These are phyloP conservation scores for Calonectria pseudoreteaudii DNA, from an alignment of 2,329 filamentous ascomycete species.

Conservation along the genomic window DNA sequence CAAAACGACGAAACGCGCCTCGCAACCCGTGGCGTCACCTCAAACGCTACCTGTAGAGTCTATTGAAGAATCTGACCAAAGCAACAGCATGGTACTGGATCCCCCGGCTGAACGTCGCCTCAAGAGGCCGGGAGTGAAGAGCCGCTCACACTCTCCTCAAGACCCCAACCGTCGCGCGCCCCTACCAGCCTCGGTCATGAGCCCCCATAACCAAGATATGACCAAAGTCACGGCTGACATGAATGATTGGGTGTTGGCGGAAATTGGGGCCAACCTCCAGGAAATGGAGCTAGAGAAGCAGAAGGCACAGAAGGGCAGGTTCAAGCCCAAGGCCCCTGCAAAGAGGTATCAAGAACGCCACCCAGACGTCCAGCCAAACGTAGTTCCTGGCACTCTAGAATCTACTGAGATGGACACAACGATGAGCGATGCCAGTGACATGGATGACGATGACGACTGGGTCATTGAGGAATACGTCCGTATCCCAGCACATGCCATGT, in stretches of 20 bases:
- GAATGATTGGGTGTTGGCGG: slow-evolving; percentile 69
- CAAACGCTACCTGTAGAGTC: slow-evolving; percentile 22
- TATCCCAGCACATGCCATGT: slow-evolving; percentile 64
- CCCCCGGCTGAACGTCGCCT: slow-evolving; percentile 39
- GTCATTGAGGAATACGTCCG: slow-evolving; percentile 75
- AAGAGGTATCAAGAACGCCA: slow-evolving; percentile 68
- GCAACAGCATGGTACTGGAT: slow-evolving; percentile 14
- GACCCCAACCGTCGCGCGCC: slow-evolving; percentile 38
- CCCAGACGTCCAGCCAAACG: slow-evolving; percentile 49
- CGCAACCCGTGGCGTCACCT: slow-evolving; percentile 24
- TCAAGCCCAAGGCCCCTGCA: slow-evolving; percentile 67
- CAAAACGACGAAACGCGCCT: slow-evolving; percentile 45
- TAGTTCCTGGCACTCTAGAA: slow-evolving; percentile 13
- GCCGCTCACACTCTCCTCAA: slow-evolving; percentile 39
- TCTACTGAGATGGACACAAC: slow-evolving; percentile 47
- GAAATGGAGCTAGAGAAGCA: slow-evolving; percentile 57
- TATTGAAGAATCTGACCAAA: slow-evolving; percentile 7
- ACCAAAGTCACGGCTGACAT: slow-evolving; percentile 65
- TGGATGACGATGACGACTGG: slow-evolving; percentile 66
- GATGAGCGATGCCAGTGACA: slow-evolving; percentile 55
- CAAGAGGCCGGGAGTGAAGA: slow-evolving; percentile 50
- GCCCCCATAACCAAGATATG: slow-evolving; percentile 56
- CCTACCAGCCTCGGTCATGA: slow-evolving; percentile 49
- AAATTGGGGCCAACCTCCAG: slow-evolving; percentile 66
- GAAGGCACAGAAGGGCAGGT: slow-evolving; percentile 52